Conservation (phyloP, 352 stramenopile species). For the Pythium rishiriense region DNA sequence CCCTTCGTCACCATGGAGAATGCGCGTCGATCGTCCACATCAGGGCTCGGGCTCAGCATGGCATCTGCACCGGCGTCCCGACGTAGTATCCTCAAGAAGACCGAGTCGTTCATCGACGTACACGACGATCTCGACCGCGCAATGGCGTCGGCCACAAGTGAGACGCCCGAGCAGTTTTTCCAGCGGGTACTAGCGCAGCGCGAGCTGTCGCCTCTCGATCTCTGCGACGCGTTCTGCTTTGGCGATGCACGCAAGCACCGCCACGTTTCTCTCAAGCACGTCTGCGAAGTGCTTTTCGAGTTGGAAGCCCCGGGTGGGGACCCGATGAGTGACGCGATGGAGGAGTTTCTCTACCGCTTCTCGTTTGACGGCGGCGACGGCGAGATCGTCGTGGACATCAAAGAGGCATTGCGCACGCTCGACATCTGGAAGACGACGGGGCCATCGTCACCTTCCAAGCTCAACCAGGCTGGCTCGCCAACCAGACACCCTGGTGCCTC, state of each 20-base stretch:
- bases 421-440: conserved; percentile 49
- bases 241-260: conserved; percentile 40
- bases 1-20: no score
- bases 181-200: conserved; percentile 46
- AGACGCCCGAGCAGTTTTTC: conserved; percentile 54
- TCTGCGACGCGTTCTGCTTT: conserved; percentile 57
- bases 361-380: conserved; percentile 33
- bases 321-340: conserved; percentile 57
- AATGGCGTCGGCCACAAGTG: not conserved
- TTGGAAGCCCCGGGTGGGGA: conserved; percentile 41
- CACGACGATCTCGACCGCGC: conserved; percentile 18
- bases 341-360: conserved; percentile 61
- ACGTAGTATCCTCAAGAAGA: conserved; percentile 28
- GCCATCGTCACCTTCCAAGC: conserved; percentile 8
- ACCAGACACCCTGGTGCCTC: not conserved
- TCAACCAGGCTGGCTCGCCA: not conserved
- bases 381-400: conserved; percentile 54
- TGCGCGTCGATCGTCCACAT: not conserved
- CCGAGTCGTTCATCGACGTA: conserved; percentile 24
- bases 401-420: conserved; percentile 52
- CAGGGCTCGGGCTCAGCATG: not conserved
- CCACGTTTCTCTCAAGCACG: conserved; percentile 43
- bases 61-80: not conserved
- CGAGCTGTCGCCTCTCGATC: conserved; percentile 50
- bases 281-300: conserved; percentile 61